These are phyloP conservation scores for Kwoniella sp. DNA, from an alignment of 768 basidiomycete genomes.

Conservation along the genomic window DNA sequence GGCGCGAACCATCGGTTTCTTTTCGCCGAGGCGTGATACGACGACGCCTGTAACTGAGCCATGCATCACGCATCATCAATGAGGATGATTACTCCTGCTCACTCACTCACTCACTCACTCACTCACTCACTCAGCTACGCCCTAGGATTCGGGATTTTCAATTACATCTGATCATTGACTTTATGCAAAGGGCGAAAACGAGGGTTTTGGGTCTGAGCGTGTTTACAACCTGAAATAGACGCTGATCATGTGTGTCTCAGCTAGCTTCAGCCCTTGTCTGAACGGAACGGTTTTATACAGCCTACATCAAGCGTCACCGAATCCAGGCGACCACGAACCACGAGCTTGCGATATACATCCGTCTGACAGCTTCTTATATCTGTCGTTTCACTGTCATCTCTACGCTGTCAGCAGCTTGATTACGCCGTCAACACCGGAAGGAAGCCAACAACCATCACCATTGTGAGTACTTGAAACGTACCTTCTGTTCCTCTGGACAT, in stretches of 20 bases:
- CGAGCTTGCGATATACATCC: too few species aligned
- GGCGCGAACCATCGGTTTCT: too few species aligned
- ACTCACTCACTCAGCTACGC: background rate
- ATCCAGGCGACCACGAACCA: too few species aligned
- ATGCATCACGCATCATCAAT: too few species aligned
- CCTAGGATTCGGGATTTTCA: background rate
- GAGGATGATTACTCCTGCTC: too few species aligned
- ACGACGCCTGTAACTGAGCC: too few species aligned
- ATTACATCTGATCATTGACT: background rate
- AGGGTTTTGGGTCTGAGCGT: background rate
- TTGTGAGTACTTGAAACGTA: background rate
- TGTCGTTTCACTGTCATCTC: background rate
- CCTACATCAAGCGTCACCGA: background rate
- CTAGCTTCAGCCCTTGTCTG: background rate
- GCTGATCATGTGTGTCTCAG: constrained; percentile 1
- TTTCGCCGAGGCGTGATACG: too few species aligned
- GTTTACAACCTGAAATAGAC: background rate
- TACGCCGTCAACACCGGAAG: background rate
- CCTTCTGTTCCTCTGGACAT: background rate
- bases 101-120: background rate
- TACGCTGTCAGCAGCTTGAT: too few species aligned
- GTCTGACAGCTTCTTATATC: too few species aligned
- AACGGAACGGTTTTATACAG: background rate
- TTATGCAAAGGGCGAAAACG: background rate
- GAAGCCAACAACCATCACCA: background rate